phyloP scores from a whole-genome alignment of 2,329 filamentous ascomycete species.

The Fusarium metavorans region DNA sequence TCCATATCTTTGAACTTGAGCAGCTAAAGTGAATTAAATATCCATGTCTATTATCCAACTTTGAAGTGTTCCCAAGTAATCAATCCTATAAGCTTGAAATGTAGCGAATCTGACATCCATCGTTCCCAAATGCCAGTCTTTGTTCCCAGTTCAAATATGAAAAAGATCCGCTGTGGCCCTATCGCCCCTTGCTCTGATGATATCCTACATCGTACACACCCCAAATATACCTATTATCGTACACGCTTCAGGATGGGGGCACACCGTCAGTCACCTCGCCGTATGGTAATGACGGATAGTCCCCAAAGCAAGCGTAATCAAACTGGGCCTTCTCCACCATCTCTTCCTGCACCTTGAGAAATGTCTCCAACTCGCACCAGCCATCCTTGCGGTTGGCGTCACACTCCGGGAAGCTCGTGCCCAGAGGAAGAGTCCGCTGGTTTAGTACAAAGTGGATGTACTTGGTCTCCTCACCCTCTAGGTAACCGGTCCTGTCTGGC shows the following conservation, averaged over 20 bases:
- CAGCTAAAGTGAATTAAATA: background rate
- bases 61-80: background rate
- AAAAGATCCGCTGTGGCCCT: background rate
- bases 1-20: conserved; percentile 11
- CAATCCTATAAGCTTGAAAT: background rate
- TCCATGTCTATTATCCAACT: background rate
- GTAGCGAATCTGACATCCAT: background rate
- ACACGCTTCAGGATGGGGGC: conserved; percentile 40
- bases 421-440: conserved; percentile 78
- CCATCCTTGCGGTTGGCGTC: conserved; percentile 73
- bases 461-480: conserved; percentile 66
- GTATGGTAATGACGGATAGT: conserved; percentile 54
- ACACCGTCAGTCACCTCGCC: conserved; percentile 55
- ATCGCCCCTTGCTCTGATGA: background rate
- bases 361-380: conserved; percentile 80
- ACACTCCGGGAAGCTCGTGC: conserved; percentile 74
- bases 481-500: conserved; percentile 66
- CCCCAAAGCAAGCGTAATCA: conserved; percentile 74
- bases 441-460: conserved; percentile 83
- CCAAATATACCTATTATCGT: background rate
- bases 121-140: background rate
- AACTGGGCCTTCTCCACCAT: conserved; percentile 71
- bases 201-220: conserved; percentile 9
- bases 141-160: background rate
- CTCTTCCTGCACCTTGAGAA: conserved; percentile 70